A percentile compares a stretch with the other conserved stretches of the same genome.
phyloP scores from a whole-genome alignment of 768 basidiomycete genomes.

The Phylloporus sp. region DNA sequence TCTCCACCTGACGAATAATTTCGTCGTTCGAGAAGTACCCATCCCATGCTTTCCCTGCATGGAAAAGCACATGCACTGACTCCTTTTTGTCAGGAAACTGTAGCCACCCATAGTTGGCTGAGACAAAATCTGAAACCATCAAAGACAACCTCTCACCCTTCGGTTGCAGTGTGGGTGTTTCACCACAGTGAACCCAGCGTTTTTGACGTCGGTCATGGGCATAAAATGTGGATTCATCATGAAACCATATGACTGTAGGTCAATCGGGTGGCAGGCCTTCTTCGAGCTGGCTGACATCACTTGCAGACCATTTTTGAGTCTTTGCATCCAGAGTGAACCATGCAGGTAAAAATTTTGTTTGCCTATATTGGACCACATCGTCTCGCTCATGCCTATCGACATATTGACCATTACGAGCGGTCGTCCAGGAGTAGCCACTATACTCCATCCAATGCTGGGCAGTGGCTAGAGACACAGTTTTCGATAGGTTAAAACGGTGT shows the following conservation, averaged over 20 bases:
- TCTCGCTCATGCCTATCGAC: neutral
- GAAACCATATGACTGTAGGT: neutral
- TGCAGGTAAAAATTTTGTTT: neutral
- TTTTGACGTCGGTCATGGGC: neutral
- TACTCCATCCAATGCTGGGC: conserved; percentile 22
- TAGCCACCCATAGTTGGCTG: neutral
- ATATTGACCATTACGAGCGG: conserved; percentile 13
- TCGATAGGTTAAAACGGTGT: neutral
- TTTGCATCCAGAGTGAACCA: neutral
- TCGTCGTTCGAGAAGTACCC: neutral
- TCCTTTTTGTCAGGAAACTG: neutral
- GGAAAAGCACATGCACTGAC: neutral
- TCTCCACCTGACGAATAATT: conserved; percentile 17
- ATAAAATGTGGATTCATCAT: neutral
- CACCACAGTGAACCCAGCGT: neutral
- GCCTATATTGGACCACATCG: conserved; percentile 16
- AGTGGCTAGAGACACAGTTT: neutral
- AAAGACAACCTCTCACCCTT: neutral
- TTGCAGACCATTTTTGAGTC: neutral
- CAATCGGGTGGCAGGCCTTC: neutral
- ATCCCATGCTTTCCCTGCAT: neutral
- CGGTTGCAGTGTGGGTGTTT: neutral
- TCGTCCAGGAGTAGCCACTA: conserved; percentile 21
- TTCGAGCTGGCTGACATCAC: neutral
- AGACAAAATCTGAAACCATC: neutral